Evolutionary conservation across 257 asterid genomes (phyloP).

Genomic region (Solanum etuberosum): DNA sequence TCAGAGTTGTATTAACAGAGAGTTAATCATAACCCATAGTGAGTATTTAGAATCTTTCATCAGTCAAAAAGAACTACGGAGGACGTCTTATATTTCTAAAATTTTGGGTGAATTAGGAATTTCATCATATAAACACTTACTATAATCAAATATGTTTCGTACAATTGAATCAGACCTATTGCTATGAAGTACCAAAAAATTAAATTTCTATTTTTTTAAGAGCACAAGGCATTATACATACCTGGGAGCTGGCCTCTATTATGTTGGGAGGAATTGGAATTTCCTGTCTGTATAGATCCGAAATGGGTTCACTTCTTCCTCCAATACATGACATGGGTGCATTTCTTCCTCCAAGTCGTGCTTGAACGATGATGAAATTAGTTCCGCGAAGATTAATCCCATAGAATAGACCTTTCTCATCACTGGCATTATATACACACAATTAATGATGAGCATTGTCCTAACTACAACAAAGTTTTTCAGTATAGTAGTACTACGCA

Average conservation of each 20-base stretch:
- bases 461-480: neutral
- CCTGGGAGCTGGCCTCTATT: conserved; percentile 28
- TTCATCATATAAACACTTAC: neutral
- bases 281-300: conserved; percentile 36
- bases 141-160: neutral
- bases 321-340: conserved; percentile 22
- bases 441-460: neutral
- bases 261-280: conserved; percentile 31
- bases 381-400: conserved; percentile 68
- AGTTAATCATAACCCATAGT: neutral
- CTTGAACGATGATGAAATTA: conserved; percentile 36
- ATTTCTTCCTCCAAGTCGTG: conserved; percentile 48
- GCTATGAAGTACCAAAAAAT: neutral
- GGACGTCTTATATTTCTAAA: neutral
- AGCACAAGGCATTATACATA: neutral
- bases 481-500: neutral
- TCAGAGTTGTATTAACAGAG: neutral
- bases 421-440: conserved; percentile 15
- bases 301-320: conserved; percentile 50
- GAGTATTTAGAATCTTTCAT: neutral
- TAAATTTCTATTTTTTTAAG: neutral
- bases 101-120: neutral
- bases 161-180: neutral
- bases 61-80: neutral
- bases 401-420: conserved; percentile 50